Evolutionary conservation across 2,329 filamentous ascomycete species (phyloP).

Genomic region (Ophiognomonia clavigignenti-juglandacearum): DNA sequence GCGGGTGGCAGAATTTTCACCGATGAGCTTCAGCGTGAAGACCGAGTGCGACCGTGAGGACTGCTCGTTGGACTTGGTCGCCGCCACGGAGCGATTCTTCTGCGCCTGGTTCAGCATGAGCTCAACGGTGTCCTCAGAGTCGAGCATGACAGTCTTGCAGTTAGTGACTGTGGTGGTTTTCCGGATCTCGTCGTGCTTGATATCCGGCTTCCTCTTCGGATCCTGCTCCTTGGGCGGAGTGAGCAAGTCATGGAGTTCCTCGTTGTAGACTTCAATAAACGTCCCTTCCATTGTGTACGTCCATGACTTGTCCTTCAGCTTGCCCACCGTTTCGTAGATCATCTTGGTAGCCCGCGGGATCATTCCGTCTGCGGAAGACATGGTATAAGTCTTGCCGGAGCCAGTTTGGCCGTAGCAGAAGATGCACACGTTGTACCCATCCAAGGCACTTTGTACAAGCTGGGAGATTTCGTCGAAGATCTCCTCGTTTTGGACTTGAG

Average conservation of each 20-base stretch:
- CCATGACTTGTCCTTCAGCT: slow-evolving; percentile 88
- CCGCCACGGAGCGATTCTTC: slow-evolving; percentile 84
- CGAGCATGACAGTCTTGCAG: slow-evolving; percentile 69
- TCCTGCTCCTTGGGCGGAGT: slow-evolving; percentile 57
- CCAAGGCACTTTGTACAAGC: slow-evolving; percentile 89
- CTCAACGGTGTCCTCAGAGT: slow-evolving; percentile 76
- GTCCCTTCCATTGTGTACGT: slow-evolving; percentile 89
- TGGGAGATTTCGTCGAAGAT: slow-evolving; percentile 97
- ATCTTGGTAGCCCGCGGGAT: slow-evolving; percentile 90
- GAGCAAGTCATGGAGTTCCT: slow-evolving; percentile 88
- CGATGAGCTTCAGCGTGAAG: slow-evolving; percentile 79
- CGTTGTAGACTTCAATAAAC: slow-evolving; percentile 98
- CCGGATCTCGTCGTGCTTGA: slow-evolving; percentile 76
- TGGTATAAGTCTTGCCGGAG: slow-evolving; percentile 93
- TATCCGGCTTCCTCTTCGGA: slow-evolving; percentile 80
- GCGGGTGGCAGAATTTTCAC: slow-evolving; percentile 68
- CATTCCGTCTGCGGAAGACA: slow-evolving; percentile 89
- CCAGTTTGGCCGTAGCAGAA: slow-evolving; percentile 98
- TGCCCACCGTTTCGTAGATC: slow-evolving; percentile 84
- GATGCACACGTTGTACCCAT: slow-evolving; percentile 98
- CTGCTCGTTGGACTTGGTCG: slow-evolving; percentile 95
- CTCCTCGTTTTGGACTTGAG: slow-evolving; percentile 70
- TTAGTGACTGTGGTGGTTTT: slow-evolving; percentile 81
- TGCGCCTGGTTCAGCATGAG: slow-evolving; percentile 74
- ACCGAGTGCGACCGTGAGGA: slow-evolving; percentile 94